A percentile compares a stretch with the other conserved stretches of the same genome.
These are phyloP conservation scores for Mycena capillaripes DNA, from an alignment of 768 basidiomycete genomes.

Conservation along the genomic window DNA sequence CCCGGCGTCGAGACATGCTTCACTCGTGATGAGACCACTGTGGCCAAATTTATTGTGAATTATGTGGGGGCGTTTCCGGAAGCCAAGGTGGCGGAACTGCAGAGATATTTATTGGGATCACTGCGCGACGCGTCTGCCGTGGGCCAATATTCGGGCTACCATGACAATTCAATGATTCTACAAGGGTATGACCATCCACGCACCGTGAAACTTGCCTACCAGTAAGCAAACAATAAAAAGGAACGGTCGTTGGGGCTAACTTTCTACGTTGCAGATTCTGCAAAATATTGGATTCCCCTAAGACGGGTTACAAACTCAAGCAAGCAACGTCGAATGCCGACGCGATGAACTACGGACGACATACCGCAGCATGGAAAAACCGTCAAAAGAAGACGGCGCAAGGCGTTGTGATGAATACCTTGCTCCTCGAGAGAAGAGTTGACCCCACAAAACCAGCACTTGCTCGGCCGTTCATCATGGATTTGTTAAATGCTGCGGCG, in stretches of 20 bases:
- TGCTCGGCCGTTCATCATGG: conserved; percentile 47
- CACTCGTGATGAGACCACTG: conserved; percentile 57
- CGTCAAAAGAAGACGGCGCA: conserved; percentile 14
- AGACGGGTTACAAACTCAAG: conserved; percentile 67
- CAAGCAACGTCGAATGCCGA: conserved; percentile 49
- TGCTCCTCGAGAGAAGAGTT: conserved; percentile 32
- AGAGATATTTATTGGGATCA: conserved; percentile 64
- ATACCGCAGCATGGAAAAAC: conserved; percentile 40
- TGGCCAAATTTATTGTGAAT: conserved; percentile 55
- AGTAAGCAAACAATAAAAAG: conserved; percentile 46
- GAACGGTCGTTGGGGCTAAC: conserved; percentile 9
- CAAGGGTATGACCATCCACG: conserved; percentile 64
- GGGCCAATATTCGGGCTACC: conserved; percentile 69
- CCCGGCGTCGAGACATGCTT: conserved; percentile 57
- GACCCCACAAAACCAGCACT: conserved; percentile 25
- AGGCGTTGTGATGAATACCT: conserved; percentile 21
- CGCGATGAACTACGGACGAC: conserved; percentile 35
- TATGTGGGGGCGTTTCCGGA: conserved; percentile 38
- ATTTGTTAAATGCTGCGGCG: conserved; percentile 37
- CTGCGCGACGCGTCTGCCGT: conserved; percentile 61
- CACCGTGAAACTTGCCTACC: conserved; percentile 69
- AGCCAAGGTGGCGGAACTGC: conserved; percentile 53
- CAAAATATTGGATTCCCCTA: conserved; percentile 70
- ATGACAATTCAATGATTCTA: conserved; percentile 68
- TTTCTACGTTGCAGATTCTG: conserved; percentile 53